These are phyloP conservation scores for Trebouxia sp. DNA, from an alignment of 139 green algal genomes.

Conservation along the genomic window DNA sequence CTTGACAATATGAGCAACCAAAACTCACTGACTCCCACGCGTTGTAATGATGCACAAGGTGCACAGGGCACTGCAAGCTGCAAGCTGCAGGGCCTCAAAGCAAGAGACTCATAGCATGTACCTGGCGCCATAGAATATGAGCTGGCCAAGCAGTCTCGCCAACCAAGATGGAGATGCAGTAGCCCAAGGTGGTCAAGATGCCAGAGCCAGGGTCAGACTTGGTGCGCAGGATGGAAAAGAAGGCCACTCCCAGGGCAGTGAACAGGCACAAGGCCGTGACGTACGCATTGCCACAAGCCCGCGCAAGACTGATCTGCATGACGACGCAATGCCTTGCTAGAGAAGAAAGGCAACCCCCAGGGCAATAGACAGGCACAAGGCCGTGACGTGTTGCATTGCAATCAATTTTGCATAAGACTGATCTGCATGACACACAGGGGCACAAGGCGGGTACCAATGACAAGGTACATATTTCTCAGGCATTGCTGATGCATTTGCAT, in stretches of 20 bases:
- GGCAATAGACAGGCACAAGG: background rate
- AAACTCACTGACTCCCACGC: no score
- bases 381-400: background rate
- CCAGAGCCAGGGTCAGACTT: slow-evolving; percentile 11
- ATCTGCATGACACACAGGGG: no score
- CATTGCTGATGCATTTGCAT: no score
- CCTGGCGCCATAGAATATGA: background rate
- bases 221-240: slow-evolving; percentile 17
- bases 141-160: background rate
- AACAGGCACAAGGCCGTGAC: slow-evolving; percentile 7
- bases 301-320: slow-evolving; percentile 11
- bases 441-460: no score
- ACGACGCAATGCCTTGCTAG: no score
- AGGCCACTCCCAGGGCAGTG: background rate
- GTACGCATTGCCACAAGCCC: background rate
- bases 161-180: background rate
- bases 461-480: no score
- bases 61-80: background rate
- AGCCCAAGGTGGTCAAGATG: background rate
- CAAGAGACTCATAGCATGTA: background rate
- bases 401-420: background rate
- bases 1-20: no score
- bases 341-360: background rate
- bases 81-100: no score
- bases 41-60: no score